These are phyloP conservation scores for Boletus bicolor DNA, from an alignment of 768 basidiomycete genomes.

Conservation along the genomic window DNA sequence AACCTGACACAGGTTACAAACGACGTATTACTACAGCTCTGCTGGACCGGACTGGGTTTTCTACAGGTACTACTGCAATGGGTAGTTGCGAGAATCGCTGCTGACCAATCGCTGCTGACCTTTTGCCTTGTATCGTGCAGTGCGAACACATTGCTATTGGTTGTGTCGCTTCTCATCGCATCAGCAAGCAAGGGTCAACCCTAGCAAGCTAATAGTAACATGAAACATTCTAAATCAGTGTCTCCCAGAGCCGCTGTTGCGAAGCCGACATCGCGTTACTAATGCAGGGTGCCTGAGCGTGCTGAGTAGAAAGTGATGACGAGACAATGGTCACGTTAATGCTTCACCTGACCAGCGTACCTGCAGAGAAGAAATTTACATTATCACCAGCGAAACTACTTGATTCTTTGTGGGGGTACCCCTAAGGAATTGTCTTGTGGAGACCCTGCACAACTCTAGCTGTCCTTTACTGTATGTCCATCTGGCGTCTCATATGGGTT, in stretches of 20 bases:
- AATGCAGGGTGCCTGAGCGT: neutral
- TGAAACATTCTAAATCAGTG: neutral
- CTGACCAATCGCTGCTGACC: neutral
- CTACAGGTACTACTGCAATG: neutral
- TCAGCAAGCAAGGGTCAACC: neutral
- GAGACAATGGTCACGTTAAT: neutral
- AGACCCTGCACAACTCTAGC: neutral
- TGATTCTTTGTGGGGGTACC: neutral
- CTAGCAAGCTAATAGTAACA: neutral
- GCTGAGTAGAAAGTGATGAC: neutral
- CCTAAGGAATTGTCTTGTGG: neutral
- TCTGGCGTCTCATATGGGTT: neutral
- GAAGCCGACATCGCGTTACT: neutral
- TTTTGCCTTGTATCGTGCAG: neutral
- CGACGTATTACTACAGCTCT: neutral
- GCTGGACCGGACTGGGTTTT: neutral
- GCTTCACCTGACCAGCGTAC: neutral
- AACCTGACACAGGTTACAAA: neutral
- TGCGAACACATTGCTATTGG: neutral
- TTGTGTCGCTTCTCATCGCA: neutral
- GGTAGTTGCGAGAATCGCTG: neutral
- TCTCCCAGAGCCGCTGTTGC: neutral
- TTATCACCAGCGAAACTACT: neutral
- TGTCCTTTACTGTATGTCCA: neutral
- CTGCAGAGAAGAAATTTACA: neutral